Evolutionary conservation across 495 filamentous ascomycete genomes (phyloP).

Genomic region (Penicillium paxilli): DNA sequence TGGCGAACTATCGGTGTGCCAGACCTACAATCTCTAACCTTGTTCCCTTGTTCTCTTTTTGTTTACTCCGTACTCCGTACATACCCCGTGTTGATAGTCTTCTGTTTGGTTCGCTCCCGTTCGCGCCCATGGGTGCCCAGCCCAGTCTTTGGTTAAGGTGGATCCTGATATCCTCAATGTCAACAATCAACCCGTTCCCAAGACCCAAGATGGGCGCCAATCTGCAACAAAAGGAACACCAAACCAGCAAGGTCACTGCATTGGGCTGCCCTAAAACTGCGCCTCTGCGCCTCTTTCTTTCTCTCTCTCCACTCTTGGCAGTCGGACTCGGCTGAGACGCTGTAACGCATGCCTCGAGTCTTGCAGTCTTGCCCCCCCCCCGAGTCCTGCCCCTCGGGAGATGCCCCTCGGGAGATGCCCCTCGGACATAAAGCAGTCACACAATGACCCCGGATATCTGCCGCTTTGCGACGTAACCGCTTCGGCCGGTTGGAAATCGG

Average conservation of each 20-base stretch:
- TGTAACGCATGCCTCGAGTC: not conserved
- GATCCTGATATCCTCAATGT: not conserved
- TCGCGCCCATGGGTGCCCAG: not conserved
- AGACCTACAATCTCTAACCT: constrained; percentile 2
- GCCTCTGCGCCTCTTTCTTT: not conserved
- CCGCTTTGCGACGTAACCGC: not conserved
- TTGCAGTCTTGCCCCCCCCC: no score
- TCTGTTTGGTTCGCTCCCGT: constrained; percentile 1
- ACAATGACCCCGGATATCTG: not conserved
- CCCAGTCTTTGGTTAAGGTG: not conserved
- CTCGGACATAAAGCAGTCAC: no score
- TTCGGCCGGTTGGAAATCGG: not conserved
- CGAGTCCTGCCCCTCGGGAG: not conserved
- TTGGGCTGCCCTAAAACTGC: no score
- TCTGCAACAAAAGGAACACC: not conserved
- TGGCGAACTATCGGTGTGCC: constrained; percentile 9
- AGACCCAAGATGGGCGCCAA: not conserved
- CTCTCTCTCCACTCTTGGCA: not conserved
- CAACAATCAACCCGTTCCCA: not conserved
- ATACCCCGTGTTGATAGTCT: no score
- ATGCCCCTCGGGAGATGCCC: no score
- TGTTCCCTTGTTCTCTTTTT: not conserved
- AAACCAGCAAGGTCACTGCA: not conserved
- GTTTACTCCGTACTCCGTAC: not conserved
- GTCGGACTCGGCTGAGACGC: not conserved